Evolutionary conservation across 2,329 filamentous ascomycete genomes (phyloP), one percentile per base, ranked within the genome.

Genomic region (Xylariales sp.): DNA sequence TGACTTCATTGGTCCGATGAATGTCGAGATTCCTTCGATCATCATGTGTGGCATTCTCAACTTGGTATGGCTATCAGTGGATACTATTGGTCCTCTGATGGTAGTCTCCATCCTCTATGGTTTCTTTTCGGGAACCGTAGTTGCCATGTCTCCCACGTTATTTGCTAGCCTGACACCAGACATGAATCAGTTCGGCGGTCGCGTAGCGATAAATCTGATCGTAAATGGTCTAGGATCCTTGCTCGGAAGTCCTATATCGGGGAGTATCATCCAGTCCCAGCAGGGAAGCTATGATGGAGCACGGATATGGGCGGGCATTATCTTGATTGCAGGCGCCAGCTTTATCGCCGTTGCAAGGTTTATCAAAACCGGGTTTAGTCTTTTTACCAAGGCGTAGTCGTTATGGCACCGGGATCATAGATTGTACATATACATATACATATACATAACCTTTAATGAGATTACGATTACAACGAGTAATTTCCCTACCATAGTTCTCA

Each of bases 51-150:
- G 56, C 5, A 43, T 62, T 20, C 40, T 65, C 13, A 51, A 62
- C 28, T 48, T 66, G 38, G 61, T 57, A 44, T 52, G 61, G 47
- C 50, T 63, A 16, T 57, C 56, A 1, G 55, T 60, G 5, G 34
- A 54, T 30, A 30, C 10, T 16, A 15, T 30, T 7, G 29, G 12
- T 8, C 10, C 12, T 8, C 10, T 30, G 7, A 15, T 30, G 29
- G 29, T 30, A 15, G 8, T 58, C 23, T 48, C 53, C 4, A 40
- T 63, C 6, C 49, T 65, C 20, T 62, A 57, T 39, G 62, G 62
- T 23, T 62, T 65, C 54, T 64, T 63, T 46, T 56, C 52, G 15
- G 64, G 64, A 21, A 59, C 61, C 35, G 62, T 66, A 48, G 61
- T 67, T 35, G 57, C 63, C 3, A 51, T 67, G 33, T 62, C 62